Evolutionary conservation across 1,284 basidiomycete species (phyloP), one percentile per base, ranked within the genome.

Genomic region (Bothia castanella): DNA sequence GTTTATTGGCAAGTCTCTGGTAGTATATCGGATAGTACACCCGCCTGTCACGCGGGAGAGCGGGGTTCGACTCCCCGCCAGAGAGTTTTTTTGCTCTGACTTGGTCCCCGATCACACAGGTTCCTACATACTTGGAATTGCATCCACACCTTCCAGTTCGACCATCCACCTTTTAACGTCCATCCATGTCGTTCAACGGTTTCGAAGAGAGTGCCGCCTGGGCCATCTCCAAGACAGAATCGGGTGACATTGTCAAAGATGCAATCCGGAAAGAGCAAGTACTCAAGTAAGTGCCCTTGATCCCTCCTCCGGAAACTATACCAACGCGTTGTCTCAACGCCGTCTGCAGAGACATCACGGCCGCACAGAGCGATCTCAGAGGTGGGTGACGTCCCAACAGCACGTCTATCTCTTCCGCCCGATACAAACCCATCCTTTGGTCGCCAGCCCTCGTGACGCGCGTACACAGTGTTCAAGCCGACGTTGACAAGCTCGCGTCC

Each of bases 401-500:
- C 17, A 23, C 2, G 14, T 44, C 3, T n/a, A 9, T 45, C n/a
- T n/a, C n/a, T n/a, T n/a, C n/a, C n/a, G n/a, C n/a, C 21, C 13
- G 3, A 42, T 46, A 48, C 51, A 36, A 49, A 56, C 42, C 35
- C 7, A 37, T 35, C 30, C 40, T 45, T 5, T 44, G 16, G 35
- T 29, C 47, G 45, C n/a, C 53, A 92, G 89, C 80, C 47, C 74
- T 91, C 53, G 63, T 87, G 27, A 72, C 73, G n/a, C 79, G 85
- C 51, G 82, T 87, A 1, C 78, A 85, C 55, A 68, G 72, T 19
- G 82, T 87, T 5, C 85, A 91, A 66, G 75, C 74, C 49, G 89
- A 92, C 58, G 77, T 88, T 16, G 84, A 88, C 53, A 90, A 88
- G 65, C 74, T 92, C 19, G 72, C 75, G 3, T 85, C 87, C 1